A percentile compares a stretch with the other conserved stretches of the same genome.
phyloP scores from a whole-genome alignment of 805 yeast genomes.

The Starmerella roubikii region DNA sequence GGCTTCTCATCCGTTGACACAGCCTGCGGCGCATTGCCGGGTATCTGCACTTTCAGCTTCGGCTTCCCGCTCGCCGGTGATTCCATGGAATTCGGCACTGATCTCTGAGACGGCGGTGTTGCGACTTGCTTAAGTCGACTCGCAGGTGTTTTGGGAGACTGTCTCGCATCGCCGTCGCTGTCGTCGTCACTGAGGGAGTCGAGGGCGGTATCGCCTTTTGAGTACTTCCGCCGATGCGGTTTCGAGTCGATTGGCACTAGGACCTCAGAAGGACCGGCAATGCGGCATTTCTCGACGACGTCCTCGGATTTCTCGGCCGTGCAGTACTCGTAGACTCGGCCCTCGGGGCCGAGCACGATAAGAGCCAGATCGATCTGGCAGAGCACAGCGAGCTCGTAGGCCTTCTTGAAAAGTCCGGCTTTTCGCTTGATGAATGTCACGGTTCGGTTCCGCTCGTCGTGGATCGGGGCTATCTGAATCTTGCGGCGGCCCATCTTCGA shows the following conservation, averaged over 20 bases:
- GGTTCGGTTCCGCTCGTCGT: slow-evolving; percentile 66
- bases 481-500: slow-evolving; percentile 98
- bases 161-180: background rate
- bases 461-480: slow-evolving; percentile 80
- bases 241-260: background rate
- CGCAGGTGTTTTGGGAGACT: no score
- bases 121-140: no score
- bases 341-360: slow-evolving; percentile 66
- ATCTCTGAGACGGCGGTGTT: no score
- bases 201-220: background rate
- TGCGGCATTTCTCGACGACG: slow-evolving; percentile 26
- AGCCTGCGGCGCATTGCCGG: no score
- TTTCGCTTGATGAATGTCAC: slow-evolving; percentile 83
- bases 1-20: no score
- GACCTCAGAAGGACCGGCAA: background rate
- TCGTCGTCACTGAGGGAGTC: slow-evolving; percentile 5
- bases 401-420: slow-evolving; percentile 77
- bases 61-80: slow-evolving; percentile 17
- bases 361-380: slow-evolving; percentile 92
- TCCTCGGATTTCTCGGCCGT: slow-evolving; percentile 46
- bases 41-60: slow-evolving; percentile 29
- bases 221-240: no score
- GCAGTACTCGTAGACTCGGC: slow-evolving; percentile 69
- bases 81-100: no score
- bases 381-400: slow-evolving; percentile 72